Conservation (phyloP, 352 stramenopile species). For the Phytophthora multivora region DNA sequence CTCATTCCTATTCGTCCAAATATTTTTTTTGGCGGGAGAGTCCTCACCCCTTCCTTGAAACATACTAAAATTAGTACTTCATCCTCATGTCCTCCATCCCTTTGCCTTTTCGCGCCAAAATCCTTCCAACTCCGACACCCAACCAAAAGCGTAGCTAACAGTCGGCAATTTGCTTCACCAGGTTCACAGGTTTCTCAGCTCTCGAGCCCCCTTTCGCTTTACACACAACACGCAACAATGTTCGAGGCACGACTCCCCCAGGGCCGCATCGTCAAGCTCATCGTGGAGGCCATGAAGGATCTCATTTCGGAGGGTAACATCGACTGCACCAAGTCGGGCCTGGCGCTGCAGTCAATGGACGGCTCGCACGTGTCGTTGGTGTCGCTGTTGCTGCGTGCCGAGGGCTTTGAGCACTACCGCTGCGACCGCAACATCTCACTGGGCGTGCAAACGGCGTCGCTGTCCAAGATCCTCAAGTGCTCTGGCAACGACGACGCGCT, state of each 20-base stretch:
- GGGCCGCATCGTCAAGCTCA: conserved; percentile 98
- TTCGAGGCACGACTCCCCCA: conserved; percentile 98
- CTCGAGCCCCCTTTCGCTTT: background rate
- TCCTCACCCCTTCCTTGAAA: conserved; percentile 12
- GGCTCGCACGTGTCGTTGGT: conserved; percentile 99
- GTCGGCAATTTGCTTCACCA: conserved; percentile 46
- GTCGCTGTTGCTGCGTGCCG: conserved; percentile 91
- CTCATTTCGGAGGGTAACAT: conserved; percentile 99
- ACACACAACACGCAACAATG: conserved; percentile 82
- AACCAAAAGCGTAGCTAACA: conserved; percentile 29
- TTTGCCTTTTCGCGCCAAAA: conserved; percentile 37
- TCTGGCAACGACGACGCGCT: conserved; percentile 98
- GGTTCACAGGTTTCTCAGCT: conserved; percentile 7
- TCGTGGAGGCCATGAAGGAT: conserved; percentile 99
- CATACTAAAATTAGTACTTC: conserved; percentile 18
- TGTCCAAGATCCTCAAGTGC: conserved; percentile 99
- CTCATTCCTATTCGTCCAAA: conserved; percentile 20
- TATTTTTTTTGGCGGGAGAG: conserved; percentile 33
- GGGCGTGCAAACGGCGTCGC: conserved; percentile 96
- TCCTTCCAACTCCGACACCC: conserved; percentile 10
- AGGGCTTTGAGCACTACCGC: conserved; percentile 98
- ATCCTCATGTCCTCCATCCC: conserved; percentile 7
- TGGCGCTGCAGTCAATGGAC: conserved; percentile 98
- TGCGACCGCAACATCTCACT: conserved; percentile 98
- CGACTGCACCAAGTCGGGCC: conserved; percentile 93